phyloP scores from a whole-genome alignment of 805 yeast genomes.

The Starmerella tilneyi region DNA sequence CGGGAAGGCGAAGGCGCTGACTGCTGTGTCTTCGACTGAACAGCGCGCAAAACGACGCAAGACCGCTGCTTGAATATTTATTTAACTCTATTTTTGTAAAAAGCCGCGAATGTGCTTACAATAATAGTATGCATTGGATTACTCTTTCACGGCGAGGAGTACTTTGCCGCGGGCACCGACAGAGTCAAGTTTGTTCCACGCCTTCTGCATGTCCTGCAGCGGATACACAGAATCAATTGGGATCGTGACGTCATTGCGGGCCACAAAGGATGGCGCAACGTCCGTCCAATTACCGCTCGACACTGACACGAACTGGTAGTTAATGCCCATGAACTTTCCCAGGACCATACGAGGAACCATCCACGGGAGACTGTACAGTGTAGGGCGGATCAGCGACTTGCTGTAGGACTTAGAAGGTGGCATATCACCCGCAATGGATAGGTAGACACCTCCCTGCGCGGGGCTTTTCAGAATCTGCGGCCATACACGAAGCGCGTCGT shows the following conservation, averaged over 20 bases:
- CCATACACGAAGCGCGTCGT: slow-evolving; percentile 39
- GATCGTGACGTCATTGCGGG: slow-evolving; percentile 37
- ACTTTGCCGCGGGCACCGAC: slow-evolving; percentile 58
- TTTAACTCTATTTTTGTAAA: background rate
- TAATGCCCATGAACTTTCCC: slow-evolving; percentile 28
- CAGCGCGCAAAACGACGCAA: slow-evolving; percentile 7
- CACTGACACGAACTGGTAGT: slow-evolving; percentile 23
- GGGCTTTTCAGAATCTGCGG: slow-evolving; percentile 35
- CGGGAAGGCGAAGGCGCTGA: background rate
- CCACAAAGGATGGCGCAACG: slow-evolving; percentile 38
- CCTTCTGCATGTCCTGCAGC: slow-evolving; percentile 42
- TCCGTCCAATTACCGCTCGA: slow-evolving; percentile 34
- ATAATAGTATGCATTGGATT: background rate
- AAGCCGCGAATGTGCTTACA: background rate
- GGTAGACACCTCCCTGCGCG: slow-evolving; percentile 1
- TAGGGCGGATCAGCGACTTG: background rate
- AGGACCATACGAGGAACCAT: slow-evolving; percentile 25
- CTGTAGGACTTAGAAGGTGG: slow-evolving; percentile 12
- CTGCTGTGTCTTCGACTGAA: no score
- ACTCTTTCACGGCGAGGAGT: slow-evolving; percentile 34
- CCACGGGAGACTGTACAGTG: slow-evolving; percentile 18
- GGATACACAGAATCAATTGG: slow-evolving; percentile 45
- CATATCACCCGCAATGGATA: slow-evolving; percentile 6
- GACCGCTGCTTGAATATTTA: slow-evolving; percentile 1
- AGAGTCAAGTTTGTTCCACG: slow-evolving; percentile 39